phyloP scores from a whole-genome alignment of 371 early-diverging fungal genomes.

The Nematocida ironsii region DNA sequence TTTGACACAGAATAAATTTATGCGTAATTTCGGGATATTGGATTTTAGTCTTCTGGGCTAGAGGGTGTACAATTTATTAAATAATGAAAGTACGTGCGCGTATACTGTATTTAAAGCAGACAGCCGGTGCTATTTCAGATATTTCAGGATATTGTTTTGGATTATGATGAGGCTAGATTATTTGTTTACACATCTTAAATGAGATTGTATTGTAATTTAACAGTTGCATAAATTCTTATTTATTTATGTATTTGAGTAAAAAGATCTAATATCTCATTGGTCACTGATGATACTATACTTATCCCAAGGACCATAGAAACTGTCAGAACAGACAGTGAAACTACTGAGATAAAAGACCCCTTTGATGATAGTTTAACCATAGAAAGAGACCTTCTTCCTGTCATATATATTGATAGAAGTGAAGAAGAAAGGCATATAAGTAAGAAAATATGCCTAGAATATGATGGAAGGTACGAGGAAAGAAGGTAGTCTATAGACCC shows the following conservation, averaged over 20 bases:
- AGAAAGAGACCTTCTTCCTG: background rate
- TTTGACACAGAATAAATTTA: background rate
- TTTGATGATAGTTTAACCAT: background rate
- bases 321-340: background rate
- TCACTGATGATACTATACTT: background rate
- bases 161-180: too few species aligned
- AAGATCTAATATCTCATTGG: background rate
- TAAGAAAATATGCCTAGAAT: background rate
- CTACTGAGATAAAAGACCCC: background rate
- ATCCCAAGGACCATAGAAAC: background rate
- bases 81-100: background rate
- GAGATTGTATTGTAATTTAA: too few species aligned
- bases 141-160: too few species aligned
- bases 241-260: background rate
- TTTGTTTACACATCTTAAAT: too few species aligned
- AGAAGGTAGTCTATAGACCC: background rate
- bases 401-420: background rate
- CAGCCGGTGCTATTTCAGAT: background rate
- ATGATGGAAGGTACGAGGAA: background rate
- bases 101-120: background rate
- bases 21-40: background rate
- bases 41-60: background rate
- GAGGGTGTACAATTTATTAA: background rate
- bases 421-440: background rate
- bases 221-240: background rate